These are phyloP conservation scores for Pseudocercospora fijiensis DNA, from an alignment of 2,329 filamentous ascomycete species.

Conservation along the genomic window DNA sequence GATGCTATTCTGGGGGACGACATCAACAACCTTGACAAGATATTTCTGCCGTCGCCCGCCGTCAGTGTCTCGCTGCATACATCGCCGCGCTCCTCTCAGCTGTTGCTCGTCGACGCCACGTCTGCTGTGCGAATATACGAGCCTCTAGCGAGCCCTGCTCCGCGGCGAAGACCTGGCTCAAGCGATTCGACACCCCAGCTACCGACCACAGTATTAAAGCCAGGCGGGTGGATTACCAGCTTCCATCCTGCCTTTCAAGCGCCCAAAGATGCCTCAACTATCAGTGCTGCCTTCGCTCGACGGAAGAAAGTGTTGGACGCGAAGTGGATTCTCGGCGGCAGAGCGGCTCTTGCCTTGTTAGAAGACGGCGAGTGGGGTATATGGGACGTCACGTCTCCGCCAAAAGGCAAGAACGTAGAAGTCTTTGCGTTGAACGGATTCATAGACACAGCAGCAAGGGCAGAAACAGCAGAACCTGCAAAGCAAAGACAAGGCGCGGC, in stretches of 20 bases:
- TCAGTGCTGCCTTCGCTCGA: slow-evolving; percentile 35
- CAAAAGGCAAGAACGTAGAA: slow-evolving; percentile 26
- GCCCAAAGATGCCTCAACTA: slow-evolving; percentile 21
- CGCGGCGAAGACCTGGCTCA: slow-evolving; percentile 28
- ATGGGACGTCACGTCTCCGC: slow-evolving; percentile 44
- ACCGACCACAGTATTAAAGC: slow-evolving; percentile 7
- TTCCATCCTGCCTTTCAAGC: slow-evolving; percentile 32
- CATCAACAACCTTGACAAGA: slow-evolving; percentile 12
- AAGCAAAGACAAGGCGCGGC: slow-evolving; percentile 39
- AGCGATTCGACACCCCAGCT: slow-evolving; percentile 20
- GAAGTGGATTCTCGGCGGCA: slow-evolving; percentile 49
- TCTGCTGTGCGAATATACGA: slow-evolving; percentile 60
- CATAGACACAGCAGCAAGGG: slow-evolving; percentile 29
- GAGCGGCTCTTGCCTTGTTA: slow-evolving; percentile 48
- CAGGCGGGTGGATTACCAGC: slow-evolving; percentile 34
- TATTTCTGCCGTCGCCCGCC: slow-evolving; percentile 22
- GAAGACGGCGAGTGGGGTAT: slow-evolving; percentile 55
- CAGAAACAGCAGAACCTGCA: slow-evolving; percentile 24
- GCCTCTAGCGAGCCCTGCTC: slow-evolving; percentile 43
- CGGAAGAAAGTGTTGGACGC: slow-evolving; percentile 52
- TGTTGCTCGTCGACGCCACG: slow-evolving; percentile 56
- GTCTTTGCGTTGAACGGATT: slow-evolving; percentile 36
- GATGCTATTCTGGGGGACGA: slow-evolving; percentile 24
- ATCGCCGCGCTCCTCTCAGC: slow-evolving; percentile 33
- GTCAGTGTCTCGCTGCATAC: slow-evolving; percentile 31